A percentile compares a stretch with the other conserved stretches of the same genome.
Evolutionary conservation across 495 filamentous ascomycete genomes (phyloP).

Genomic region (Hypoxylon intermedium): DNA sequence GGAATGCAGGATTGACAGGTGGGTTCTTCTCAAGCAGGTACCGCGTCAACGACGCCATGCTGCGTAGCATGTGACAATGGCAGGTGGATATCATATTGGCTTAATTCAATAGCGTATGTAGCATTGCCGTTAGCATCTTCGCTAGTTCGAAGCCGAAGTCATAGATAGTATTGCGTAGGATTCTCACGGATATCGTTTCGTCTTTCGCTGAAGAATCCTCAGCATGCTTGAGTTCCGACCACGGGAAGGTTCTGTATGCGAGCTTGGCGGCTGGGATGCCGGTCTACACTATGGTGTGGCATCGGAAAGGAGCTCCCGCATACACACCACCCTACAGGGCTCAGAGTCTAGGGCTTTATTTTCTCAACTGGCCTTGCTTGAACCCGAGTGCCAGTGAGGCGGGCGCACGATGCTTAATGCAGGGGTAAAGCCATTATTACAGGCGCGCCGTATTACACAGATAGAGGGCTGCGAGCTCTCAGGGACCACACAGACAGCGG

Average conservation of each 20-base stretch:
- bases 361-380: constrained; percentile 16
- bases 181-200: constrained; percentile 7
- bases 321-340: constrained; percentile 16
- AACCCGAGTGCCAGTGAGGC: constrained; percentile 25
- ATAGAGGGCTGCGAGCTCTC: not conserved
- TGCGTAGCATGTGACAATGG: constrained; percentile 12
- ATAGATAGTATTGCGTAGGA: not conserved
- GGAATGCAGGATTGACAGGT: constrained; percentile 12
- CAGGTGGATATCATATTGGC: constrained; percentile 8
- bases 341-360: constrained; percentile 9
- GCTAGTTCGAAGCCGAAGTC: not conserved
- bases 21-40: not conserved
- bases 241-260: constrained; percentile 10
- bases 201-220: constrained; percentile 1
- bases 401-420: constrained; percentile 27
- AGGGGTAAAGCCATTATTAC: constrained; percentile 20
- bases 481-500: constrained; percentile 25
- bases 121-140: constrained; percentile 10
- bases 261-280: constrained; percentile 10
- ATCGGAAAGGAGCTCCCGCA: constrained; percentile 28
- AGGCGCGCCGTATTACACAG: constrained; percentile 15
- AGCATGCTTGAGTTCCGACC: not conserved
- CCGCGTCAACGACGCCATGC: constrained; percentile 8
- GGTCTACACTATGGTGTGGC: constrained; percentile 1
- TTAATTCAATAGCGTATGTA: constrained; percentile 4